Evolutionary conservation across 2,329 filamentous ascomycete species (phyloP).

Genomic region (Xylaria hypoxylon): DNA sequence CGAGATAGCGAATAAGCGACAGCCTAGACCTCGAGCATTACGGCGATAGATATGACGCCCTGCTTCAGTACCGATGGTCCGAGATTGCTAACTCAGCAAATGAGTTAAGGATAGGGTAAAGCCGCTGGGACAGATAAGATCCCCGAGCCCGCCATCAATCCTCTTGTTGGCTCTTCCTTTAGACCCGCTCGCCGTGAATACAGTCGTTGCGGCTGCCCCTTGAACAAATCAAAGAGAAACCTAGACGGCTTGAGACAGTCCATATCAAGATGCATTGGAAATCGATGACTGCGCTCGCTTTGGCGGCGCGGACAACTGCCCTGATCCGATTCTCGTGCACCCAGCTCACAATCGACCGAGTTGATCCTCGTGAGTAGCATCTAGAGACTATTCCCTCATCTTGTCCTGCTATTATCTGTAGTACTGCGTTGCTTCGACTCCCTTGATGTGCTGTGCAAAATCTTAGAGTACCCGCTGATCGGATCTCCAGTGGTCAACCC

Average conservation of each 20-base stretch:
- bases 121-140: conserved; percentile 20
- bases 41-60: conserved; percentile 4
- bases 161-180: neutral
- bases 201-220: neutral
- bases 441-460: neutral
- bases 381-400: neutral
- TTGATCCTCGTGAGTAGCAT: conserved; percentile 43
- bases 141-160: conserved; percentile 2
- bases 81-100: conserved; percentile 10
- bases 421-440: neutral
- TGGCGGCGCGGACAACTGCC: conserved; percentile 43
- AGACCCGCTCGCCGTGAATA: neutral
- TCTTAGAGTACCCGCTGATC: neutral
- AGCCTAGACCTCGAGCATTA: conserved; percentile 5
- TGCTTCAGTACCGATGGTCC: conserved; percentile 18
- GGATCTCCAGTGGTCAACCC: conserved; percentile 43
- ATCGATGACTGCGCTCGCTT: conserved; percentile 41
- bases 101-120: conserved; percentile 7
- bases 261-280: conserved; percentile 42
- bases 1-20: conserved; percentile 22
- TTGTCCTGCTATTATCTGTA: neutral
- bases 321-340: conserved; percentile 49
- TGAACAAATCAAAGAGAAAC: neutral
- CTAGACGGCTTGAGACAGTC: neutral
- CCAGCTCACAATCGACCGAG: conserved; percentile 48